Percentiles rank a stretch among this genome's conserved stretches.
Conservation (phyloP, 768 basidiomycete genomes). For the Pholiota molesta region DNA sequence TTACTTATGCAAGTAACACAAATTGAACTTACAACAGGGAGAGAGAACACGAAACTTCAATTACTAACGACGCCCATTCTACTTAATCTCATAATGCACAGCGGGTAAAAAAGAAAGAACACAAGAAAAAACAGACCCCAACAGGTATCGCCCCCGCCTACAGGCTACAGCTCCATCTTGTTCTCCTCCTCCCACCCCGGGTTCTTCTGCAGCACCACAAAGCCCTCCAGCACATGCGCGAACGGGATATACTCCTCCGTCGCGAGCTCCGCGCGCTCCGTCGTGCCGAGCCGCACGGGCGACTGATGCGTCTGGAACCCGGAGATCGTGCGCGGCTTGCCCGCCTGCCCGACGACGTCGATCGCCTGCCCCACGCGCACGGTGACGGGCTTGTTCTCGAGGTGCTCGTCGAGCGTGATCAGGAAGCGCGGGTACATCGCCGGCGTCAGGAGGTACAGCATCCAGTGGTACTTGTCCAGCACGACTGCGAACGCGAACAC, state of each 20-base stretch:
- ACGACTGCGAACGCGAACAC: slow-evolving; percentile 60
- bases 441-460: slow-evolving; percentile 94
- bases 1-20: too few species aligned
- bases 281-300: slow-evolving; percentile 93
- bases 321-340: slow-evolving; percentile 94
- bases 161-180: slow-evolving; percentile 79
- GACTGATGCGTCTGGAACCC: slow-evolving; percentile 99
- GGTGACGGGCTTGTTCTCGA: slow-evolving; percentile 83
- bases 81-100: slow-evolving; percentile 8
- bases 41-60: background rate
- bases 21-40: too few species aligned
- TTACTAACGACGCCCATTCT: slow-evolving; percentile 6
- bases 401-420: slow-evolving; percentile 93
- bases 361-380: slow-evolving; percentile 98
- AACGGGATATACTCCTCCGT: slow-evolving; percentile 97
- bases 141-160: background rate
- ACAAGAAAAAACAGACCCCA: background rate
- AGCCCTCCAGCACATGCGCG: slow-evolving; percentile 87
- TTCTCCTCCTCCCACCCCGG: slow-evolving; percentile 88
- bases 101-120: background rate
- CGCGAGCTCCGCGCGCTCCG: slow-evolving; percentile 92
- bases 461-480: slow-evolving; percentile 97
- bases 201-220: slow-evolving; percentile 91
- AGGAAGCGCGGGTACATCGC: slow-evolving; percentile 99
- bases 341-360: slow-evolving; percentile 97